A percentile compares a stretch with the other conserved stretches of the same genome.
Evolutionary conservation across 495 filamentous ascomycete species (phyloP).

Genomic region (Pyrenula aspistea): DNA sequence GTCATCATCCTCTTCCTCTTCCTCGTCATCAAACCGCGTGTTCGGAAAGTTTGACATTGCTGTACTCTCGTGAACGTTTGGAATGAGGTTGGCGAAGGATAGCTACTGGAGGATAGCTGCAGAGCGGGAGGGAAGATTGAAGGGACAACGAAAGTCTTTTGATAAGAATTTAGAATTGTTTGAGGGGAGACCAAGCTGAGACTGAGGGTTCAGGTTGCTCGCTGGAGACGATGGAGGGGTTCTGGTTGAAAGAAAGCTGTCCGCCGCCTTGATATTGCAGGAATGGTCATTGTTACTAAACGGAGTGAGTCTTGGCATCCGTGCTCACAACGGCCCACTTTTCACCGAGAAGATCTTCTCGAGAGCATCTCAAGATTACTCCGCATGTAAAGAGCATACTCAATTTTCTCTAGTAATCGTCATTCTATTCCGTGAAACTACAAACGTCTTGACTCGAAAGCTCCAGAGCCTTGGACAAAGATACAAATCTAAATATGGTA

Average conservation of each 20-base stretch:
- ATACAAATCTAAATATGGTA: neutral
- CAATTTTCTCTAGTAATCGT: too few relatives aligned
- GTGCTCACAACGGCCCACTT: too few relatives aligned
- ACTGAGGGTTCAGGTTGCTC: too few relatives aligned
- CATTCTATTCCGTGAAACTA: neutral
- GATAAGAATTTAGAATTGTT: too few relatives aligned
- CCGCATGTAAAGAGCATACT: too few relatives aligned
- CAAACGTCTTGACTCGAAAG: neutral
- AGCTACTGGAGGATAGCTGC: neutral
- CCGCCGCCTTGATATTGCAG: neutral
- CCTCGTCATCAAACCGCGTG: neutral
- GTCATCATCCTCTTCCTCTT: conserved; percentile 66
- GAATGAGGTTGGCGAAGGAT: too few relatives aligned
- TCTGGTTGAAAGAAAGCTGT: neutral
- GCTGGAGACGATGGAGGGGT: neutral
- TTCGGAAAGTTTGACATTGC: neutral
- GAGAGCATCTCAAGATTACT: too few relatives aligned
- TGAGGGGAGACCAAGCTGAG: too few relatives aligned
- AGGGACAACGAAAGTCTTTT: too few relatives aligned
- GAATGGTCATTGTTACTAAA: neutral
- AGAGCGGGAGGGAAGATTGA: neutral
- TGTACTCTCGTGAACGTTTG: too few relatives aligned
- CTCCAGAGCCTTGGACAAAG: neutral
- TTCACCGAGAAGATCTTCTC: too few relatives aligned
- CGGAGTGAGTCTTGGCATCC: neutral